Evolutionary conservation across 352 stramenopile genomes (phyloP).

Genomic region (Albugo laibachii): DNA sequence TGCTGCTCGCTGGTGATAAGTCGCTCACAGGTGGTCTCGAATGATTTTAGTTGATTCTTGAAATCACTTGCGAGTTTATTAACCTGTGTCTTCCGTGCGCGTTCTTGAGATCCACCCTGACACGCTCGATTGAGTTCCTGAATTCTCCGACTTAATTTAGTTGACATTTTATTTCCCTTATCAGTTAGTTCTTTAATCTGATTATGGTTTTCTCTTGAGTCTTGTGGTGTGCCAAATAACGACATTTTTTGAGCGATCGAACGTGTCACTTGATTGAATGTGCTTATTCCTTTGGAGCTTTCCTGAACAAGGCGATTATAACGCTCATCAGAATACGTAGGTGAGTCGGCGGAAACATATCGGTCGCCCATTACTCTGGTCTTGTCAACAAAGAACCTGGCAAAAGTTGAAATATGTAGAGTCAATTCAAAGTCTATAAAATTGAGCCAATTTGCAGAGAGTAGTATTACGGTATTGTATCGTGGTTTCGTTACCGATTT

Average conservation of each 20-base stretch:
- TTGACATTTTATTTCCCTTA: slow-evolving; percentile 65
- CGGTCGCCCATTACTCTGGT: slow-evolving; percentile 26
- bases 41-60: slow-evolving; percentile 55
- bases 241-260: slow-evolving; percentile 76
- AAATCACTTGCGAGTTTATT: slow-evolving; percentile 70
- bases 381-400: too few relatives aligned
- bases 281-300: slow-evolving; percentile 72
- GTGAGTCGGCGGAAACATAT: slow-evolving; percentile 42
- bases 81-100: slow-evolving; percentile 44
- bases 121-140: slow-evolving; percentile 50
- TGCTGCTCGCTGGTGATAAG: slow-evolving; percentile 52
- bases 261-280: slow-evolving; percentile 69
- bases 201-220: slow-evolving; percentile 64
- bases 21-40: slow-evolving; percentile 49
- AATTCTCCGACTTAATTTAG: slow-evolving; percentile 52
- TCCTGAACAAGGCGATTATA: slow-evolving; percentile 57
- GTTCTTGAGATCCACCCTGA: slow-evolving; percentile 18
- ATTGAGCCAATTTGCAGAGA: too few relatives aligned
- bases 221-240: slow-evolving; percentile 63
- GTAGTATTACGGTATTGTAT: too few relatives aligned
- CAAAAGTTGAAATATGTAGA: too few relatives aligned
- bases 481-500: too few relatives aligned
- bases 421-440: too few relatives aligned
- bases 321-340: slow-evolving; percentile 35
- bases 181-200: slow-evolving; percentile 64